Evolutionary conservation across 345 rosid species (phyloP).

Genomic region (Mercurialis annua): DNA sequence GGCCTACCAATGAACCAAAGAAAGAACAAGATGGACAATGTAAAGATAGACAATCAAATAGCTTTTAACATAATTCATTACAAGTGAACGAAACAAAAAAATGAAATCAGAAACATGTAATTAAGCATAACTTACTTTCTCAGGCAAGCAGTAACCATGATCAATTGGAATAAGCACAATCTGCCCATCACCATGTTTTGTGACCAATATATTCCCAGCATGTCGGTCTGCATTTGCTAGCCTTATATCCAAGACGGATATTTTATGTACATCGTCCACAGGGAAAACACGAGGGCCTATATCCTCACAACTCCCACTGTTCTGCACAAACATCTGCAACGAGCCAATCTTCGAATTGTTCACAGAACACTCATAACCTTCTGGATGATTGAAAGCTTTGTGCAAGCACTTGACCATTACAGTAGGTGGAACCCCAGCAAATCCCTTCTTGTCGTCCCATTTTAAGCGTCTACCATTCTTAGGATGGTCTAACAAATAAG

Average conservation of each 20-base stretch:
- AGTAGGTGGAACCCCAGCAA: slow-evolving; percentile 88
- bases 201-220: slow-evolving; percentile 79
- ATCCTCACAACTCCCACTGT: slow-evolving; percentile 84
- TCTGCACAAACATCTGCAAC: slow-evolving; percentile 71
- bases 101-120: slow-evolving; percentile 1
- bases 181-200: slow-evolving; percentile 43
- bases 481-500: slow-evolving; percentile 78
- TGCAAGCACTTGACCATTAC: slow-evolving; percentile 76
- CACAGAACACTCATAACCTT: slow-evolving; percentile 40
- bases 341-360: slow-evolving; percentile 70
- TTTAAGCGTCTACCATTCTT: slow-evolving; percentile 34
- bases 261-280: slow-evolving; percentile 76
- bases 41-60: not conserved
- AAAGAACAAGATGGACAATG: not conserved
- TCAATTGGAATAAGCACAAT: slow-evolving; percentile 73
- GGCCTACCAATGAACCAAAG: not conserved
- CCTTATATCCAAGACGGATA: slow-evolving; percentile 83
- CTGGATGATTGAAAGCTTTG: slow-evolving; percentile 62
- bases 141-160: slow-evolving; percentile 89
- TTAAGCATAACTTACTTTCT: slow-evolving; percentile 45
- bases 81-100: not conserved
- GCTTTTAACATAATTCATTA: not conserved
- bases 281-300: slow-evolving; percentile 76
- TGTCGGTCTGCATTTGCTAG: slow-evolving; percentile 95
- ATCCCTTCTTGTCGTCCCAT: slow-evolving; percentile 44